Evolutionary conservation across 2,329 filamentous ascomycete species (phyloP).

Genomic region (Didymella keratinophila): DNA sequence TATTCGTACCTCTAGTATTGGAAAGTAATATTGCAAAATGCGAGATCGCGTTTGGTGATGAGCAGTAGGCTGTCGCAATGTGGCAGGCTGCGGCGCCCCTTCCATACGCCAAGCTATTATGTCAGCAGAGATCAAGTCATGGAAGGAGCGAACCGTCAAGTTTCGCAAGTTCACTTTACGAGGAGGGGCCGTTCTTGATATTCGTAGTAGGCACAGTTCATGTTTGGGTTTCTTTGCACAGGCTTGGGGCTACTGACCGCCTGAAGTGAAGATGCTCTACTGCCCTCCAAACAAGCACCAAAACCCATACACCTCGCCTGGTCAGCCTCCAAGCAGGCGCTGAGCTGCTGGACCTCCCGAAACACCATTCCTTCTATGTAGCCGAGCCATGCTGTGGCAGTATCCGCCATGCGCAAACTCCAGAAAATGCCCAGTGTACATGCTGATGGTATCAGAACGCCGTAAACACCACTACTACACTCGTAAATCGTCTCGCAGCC

Average conservation of each 20-base stretch:
- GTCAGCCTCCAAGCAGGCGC: neutral
- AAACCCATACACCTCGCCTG: neutral
- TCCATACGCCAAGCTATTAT: slow-evolving; percentile 22
- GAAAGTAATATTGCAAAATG: slow-evolving; percentile 18
- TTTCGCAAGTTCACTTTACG: too few relatives aligned
- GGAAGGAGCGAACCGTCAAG: neutral
- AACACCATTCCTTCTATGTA: slow-evolving; percentile 11
- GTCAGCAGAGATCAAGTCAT: neutral
- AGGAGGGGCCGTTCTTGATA: neutral
- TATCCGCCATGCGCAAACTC: slow-evolving; percentile 24
- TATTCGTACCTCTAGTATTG: neutral
- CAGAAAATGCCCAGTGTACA: slow-evolving; percentile 26
- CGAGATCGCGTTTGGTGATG: slow-evolving; percentile 27
- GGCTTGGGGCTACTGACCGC: neutral
- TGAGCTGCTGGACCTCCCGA: neutral
- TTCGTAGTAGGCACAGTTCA: neutral
- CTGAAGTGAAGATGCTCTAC: neutral
- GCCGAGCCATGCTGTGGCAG: slow-evolving; percentile 2
- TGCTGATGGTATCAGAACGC: slow-evolving; percentile 35
- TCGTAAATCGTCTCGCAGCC: slow-evolving; percentile 31
- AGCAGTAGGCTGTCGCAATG: slow-evolving; percentile 23
- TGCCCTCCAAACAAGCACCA: neutral
- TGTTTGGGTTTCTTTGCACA: neutral
- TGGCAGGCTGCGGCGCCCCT: slow-evolving; percentile 9
- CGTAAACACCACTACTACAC: slow-evolving; percentile 28